A percentile compares a stretch with the other conserved stretches of the same genome.
Conservation (phyloP, 352 stramenopile genomes). For the Phytophthora hibernalis region DNA sequence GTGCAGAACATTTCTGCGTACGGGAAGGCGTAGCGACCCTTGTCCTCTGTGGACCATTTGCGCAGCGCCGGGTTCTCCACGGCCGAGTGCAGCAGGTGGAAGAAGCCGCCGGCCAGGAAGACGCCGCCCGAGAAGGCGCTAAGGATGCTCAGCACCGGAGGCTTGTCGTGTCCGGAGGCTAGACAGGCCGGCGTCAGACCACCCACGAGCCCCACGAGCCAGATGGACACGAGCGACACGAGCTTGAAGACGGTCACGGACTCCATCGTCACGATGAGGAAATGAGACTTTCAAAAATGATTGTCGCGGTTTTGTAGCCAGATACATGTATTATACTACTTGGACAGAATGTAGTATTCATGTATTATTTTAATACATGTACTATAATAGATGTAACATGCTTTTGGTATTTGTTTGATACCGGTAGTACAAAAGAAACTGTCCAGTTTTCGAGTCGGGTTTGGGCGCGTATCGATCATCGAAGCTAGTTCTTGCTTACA, state of each 20-base stretch:
- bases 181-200: constrained; percentile 63
- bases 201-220: constrained; percentile 68
- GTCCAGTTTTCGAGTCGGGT: no score
- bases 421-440: no score
- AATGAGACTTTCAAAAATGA: background rate
- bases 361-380: no score
- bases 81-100: constrained; percentile 75
- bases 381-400: no score
- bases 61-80: constrained; percentile 74
- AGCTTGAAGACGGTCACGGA: constrained; percentile 79
- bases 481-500: no score
- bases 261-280: constrained; percentile 41
- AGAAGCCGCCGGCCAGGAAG: constrained; percentile 81
- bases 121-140: constrained; percentile 81
- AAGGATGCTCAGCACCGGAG: constrained; percentile 51
- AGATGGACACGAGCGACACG: constrained; percentile 77
- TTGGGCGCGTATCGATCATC: no score
- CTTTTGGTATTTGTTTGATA: no score
- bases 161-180: constrained; percentile 46
- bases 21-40: constrained; percentile 70
- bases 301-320: no score
- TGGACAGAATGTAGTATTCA: no score
- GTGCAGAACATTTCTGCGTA: constrained; percentile 87
- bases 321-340: no score
- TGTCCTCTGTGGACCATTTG: constrained; percentile 70